Base-by-base conservation (phyloP, 176 grass and related monocot genomes). In the Puya raimondii region DNA sequence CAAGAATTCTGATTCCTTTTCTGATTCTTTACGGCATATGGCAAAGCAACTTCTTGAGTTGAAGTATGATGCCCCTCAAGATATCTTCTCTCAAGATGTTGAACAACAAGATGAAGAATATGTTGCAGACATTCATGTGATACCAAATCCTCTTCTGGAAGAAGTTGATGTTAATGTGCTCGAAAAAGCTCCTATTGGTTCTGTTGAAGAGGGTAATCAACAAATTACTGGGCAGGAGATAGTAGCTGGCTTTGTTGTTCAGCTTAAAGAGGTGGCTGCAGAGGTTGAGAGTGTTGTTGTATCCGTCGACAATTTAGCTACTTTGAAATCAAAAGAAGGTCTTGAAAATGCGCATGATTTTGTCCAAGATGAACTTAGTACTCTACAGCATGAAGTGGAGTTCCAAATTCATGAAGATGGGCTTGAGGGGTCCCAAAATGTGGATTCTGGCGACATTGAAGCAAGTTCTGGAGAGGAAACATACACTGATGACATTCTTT, bases 1-100 rank as follows among this genome's bases (percentile, higher is more conserved):
- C 70, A 81, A 84, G 65, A 73, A 81, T 70, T 73, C 82, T 73
- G 88, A 86, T 48, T 78, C 64, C 15, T 88, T 91, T 27, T 91
- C 88, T 77, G 77, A 80, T 79, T 88, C 88, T 23, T 82, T 96
- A 70, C 64, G 68, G 15, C 70, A 70, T 72, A 88, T 88, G 82
- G 82, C 85, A 0, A 87, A 91, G 76, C 79, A 83, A 65, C 58
- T 88, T 23, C 87, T 96, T 48, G 86, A 89, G 67, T 73, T 96
- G 10, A 91, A 96, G 70, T 69, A 85, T 81, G 82, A 91, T 80
- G 65, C 66, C 53, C 79, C 79, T 70, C 63, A 85, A 77, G 81
- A 85, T 59, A 59, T 27, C 15, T 70, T 73, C 68, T 72, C 75
- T 22, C 73, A 88, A 84, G 80, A 68, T 54, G 82, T 76, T 2